Evolutionary conservation across 192 early-diverging fungal species (phyloP).

Genomic region (Kickxella alabastrina): DNA sequence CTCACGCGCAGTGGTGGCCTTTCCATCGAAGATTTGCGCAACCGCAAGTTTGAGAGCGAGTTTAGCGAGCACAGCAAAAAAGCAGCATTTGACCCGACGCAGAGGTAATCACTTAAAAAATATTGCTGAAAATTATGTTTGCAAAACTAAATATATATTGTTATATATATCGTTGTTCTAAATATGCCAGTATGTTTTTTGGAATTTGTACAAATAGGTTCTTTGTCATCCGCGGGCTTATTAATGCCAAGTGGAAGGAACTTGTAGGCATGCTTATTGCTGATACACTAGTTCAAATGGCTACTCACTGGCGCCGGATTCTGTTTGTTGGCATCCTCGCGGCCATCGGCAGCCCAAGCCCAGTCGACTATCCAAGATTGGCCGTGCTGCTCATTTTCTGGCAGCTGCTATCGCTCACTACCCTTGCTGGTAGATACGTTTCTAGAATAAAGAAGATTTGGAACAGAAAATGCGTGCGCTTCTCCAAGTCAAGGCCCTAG

Average conservation of each 20-base stretch:
- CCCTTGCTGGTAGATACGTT: not conserved
- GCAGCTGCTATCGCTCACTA: conserved; percentile 9
- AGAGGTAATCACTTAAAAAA: not conserved
- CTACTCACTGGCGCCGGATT: conserved; percentile 1
- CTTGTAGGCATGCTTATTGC: not conserved
- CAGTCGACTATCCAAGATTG: not conserved
- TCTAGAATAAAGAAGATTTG: not conserved
- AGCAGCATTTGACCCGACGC: not conserved
- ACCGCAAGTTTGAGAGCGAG: not conserved
- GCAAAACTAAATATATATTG: not conserved
- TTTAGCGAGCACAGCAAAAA: conserved; percentile 4
- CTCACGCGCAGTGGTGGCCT: not conserved
- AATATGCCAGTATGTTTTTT: conserved; percentile 1
- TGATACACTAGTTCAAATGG: not conserved
- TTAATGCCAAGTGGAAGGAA: not conserved
- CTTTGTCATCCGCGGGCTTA: not conserved
- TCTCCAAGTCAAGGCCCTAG: conserved; percentile 1
- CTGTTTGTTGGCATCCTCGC: conserved; percentile 8
- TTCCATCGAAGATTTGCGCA: not conserved
- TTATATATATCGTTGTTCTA: no score
- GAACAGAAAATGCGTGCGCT: no score
- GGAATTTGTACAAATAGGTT: conserved; percentile 1
- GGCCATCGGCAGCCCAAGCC: not conserved
- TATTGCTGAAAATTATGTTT: not conserved
- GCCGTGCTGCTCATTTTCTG: not conserved